A percentile compares a stretch with the other conserved stretches of the same genome.
Conservation (phyloP, 192 early-diverging fungal species). For the Thoreauomyces humboldtii region DNA sequence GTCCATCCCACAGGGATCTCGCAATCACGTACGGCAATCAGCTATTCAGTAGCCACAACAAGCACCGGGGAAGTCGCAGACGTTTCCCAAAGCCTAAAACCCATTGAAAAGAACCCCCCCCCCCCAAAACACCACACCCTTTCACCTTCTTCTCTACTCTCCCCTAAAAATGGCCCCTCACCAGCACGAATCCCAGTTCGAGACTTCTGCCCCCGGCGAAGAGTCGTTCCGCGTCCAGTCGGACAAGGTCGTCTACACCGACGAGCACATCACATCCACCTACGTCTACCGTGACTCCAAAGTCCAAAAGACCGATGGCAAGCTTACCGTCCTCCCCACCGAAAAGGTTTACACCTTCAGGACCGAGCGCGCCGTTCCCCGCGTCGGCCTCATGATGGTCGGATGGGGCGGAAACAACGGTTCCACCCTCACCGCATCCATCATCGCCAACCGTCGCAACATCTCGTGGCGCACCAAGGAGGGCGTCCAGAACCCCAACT, state of each 20-base stretch:
- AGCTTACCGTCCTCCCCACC: slow-evolving; percentile 76
- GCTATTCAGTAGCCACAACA: slow-evolving; percentile 77
- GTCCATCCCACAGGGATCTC: too few relatives aligned
- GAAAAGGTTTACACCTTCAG: slow-evolving; percentile 89
- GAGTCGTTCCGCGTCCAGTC: slow-evolving; percentile 78
- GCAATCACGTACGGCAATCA: slow-evolving; percentile 67
- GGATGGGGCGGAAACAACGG: slow-evolving; percentile 99
- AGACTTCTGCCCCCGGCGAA: slow-evolving; percentile 3
- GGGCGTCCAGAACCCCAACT: slow-evolving; percentile 90
- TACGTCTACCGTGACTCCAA: slow-evolving; percentile 90
- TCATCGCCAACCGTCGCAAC: slow-evolving; percentile 88
- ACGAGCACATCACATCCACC: slow-evolving; percentile 73
- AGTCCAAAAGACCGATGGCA: slow-evolving; percentile 64
- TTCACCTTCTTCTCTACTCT: slow-evolving; percentile 9
- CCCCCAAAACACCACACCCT: slow-evolving; percentile 39
- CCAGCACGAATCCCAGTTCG: slow-evolving; percentile 17
- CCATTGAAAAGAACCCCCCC: slow-evolving; percentile 8
- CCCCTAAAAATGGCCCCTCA: slow-evolving; percentile 22
- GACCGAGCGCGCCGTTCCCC: slow-evolving; percentile 77
- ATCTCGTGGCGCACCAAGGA: slow-evolving; percentile 91
- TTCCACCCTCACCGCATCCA: slow-evolving; percentile 93
- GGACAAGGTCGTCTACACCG: slow-evolving; percentile 85
- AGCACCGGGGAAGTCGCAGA: slow-evolving; percentile 72
- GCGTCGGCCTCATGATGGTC: slow-evolving; percentile 94
- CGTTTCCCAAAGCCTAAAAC: slow-evolving; percentile 67